Evolutionary conservation across 257 asterid species (phyloP).

Genomic region (Cordia subcordata): DNA sequence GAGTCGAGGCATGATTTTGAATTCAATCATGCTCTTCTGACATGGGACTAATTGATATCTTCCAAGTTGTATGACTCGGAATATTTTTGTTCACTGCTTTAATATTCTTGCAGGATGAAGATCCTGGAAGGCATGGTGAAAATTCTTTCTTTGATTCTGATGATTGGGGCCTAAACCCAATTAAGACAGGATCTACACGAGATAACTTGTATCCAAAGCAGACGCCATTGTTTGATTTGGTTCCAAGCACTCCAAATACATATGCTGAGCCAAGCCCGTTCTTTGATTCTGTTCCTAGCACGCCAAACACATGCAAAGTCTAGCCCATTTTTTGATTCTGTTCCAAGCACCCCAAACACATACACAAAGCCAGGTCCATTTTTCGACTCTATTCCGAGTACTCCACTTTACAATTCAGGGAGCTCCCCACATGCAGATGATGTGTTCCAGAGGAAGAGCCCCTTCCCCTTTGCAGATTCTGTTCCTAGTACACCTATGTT

Average conservation of each 20-base stretch:
- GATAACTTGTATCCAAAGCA: background rate
- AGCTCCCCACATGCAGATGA: slow-evolving; percentile 31
- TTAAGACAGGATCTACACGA: slow-evolving; percentile 39
- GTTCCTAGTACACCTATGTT: slow-evolving; percentile 87
- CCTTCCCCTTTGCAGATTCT: slow-evolving; percentile 64
- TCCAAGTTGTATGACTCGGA: too few relatives aligned
- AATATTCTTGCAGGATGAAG: slow-evolving; percentile 43
- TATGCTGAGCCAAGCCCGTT: slow-evolving; percentile 7
- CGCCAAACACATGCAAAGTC: slow-evolving; percentile 18
- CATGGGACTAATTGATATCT: background rate
- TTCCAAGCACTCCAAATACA: slow-evolving; percentile 3
- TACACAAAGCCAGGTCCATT: slow-evolving; percentile 13
- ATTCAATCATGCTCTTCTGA: background rate
- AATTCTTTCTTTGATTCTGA: slow-evolving; percentile 55
- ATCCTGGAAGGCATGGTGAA: slow-evolving; percentile 15
- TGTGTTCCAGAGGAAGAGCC: slow-evolving; percentile 42
- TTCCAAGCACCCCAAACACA: slow-evolving; percentile 66
- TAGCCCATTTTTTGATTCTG: slow-evolving; percentile 68
- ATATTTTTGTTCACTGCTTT: background rate
- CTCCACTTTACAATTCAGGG: slow-evolving; percentile 25
- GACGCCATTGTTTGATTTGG: background rate
- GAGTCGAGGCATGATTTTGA: background rate
- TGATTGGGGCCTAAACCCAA: slow-evolving; percentile 83
- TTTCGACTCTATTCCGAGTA: slow-evolving; percentile 31
- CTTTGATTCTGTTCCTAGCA: slow-evolving; percentile 3